These are phyloP conservation scores for Immersiella caudata DNA, from an alignment of 495 filamentous ascomycete species.

Conservation along the genomic window DNA sequence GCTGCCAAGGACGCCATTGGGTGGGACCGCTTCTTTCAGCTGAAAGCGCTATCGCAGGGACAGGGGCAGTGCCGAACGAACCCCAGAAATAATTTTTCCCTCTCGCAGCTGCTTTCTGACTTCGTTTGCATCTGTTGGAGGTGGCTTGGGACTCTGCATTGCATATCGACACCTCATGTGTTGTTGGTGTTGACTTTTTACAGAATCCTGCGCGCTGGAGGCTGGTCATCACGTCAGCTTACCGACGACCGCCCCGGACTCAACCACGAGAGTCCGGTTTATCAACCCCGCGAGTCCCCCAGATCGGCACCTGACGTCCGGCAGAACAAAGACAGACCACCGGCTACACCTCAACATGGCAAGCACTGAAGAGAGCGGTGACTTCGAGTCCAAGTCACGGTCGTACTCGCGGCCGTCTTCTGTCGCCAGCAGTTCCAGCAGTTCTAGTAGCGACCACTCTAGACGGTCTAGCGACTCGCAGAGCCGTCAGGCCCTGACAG, in stretches of 20 bases:
- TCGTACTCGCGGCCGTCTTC: neutral
- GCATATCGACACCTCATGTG: neutral
- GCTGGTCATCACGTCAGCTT: neutral
- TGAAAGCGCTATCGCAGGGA: neutral
- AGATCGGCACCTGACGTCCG: no score
- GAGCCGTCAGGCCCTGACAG: neutral
- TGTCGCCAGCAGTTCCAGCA: neutral
- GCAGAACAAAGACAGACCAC: no score
- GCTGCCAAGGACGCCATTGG: neutral
- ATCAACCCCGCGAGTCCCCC: neutral
- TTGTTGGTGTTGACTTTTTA: neutral
- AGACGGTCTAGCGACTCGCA: neutral
- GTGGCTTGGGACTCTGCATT: constrained; percentile 3
- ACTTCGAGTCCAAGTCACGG: neutral
- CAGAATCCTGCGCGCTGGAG: neutral
- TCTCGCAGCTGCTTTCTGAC: neutral
- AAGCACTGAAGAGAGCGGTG: neutral
- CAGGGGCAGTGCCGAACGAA: neutral
- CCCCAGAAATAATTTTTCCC: neutral
- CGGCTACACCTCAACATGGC: neutral
- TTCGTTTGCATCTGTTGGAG: neutral
- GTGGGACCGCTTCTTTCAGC: neutral
- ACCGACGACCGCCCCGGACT: neutral
- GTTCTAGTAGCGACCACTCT: neutral
- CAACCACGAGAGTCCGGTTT: neutral